Evolutionary conservation across 2,329 filamentous ascomycete genomes (phyloP).

Genomic region (Fusarium siculi): DNA sequence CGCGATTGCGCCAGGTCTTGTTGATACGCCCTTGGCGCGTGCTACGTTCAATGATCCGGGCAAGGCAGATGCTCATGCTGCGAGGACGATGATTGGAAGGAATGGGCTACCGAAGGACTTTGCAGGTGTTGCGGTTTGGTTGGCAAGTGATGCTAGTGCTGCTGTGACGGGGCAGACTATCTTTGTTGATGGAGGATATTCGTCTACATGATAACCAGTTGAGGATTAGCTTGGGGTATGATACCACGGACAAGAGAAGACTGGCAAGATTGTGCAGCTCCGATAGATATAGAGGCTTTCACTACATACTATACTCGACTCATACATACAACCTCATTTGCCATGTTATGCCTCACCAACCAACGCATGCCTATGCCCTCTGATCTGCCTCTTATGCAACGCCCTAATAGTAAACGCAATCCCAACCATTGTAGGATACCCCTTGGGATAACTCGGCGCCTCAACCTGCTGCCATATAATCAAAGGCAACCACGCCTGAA

Average conservation of each 20-base stretch:
- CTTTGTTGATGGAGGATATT: constrained; percentile 51
- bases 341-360: background rate
- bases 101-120: constrained; percentile 49
- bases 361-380: background rate
- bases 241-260: background rate
- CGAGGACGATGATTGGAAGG: constrained; percentile 46
- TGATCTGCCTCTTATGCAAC: constrained; percentile 22
- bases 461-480: constrained; percentile 75
- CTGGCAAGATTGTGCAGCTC: accelerated
- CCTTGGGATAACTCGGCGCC: constrained; percentile 69
- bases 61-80: constrained; percentile 39
- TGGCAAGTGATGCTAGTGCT: constrained; percentile 47
- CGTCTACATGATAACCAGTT: constrained; percentile 19
- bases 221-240: accelerated
- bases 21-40: constrained; percentile 44
- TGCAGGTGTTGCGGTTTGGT: constrained; percentile 44
- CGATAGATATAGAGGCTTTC: background rate
- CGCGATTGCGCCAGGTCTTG: constrained; percentile 47
- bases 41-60: constrained; percentile 37
- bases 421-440: constrained; percentile 65
- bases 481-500: constrained; percentile 76
- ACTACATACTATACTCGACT: background rate
- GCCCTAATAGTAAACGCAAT: constrained; percentile 59
- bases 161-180: constrained; percentile 49
- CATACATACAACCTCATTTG: background rate